These are phyloP conservation scores for Amanita pseudoporphyria DNA, from an alignment of 768 basidiomycete genomes.

Conservation along the genomic window DNA sequence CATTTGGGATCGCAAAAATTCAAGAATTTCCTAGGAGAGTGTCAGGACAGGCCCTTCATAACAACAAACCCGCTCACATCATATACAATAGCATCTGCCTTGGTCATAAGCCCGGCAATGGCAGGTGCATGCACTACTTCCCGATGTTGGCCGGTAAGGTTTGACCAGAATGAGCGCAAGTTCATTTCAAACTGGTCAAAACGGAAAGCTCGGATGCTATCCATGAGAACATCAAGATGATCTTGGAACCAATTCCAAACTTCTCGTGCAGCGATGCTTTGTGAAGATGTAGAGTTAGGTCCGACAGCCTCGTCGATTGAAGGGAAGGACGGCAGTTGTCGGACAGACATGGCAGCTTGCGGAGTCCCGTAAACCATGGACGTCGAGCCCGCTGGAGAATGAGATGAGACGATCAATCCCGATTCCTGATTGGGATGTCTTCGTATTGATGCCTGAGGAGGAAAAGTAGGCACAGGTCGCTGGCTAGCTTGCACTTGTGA, in stretches of 20 bases:
- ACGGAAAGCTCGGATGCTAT: slow-evolving; percentile 66
- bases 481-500: slow-evolving; percentile 68
- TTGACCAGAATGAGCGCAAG: slow-evolving; percentile 79
- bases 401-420: slow-evolving; percentile 32
- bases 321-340: slow-evolving; percentile 73
- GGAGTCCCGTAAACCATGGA: slow-evolving; percentile 39
- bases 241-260: slow-evolving; percentile 92
- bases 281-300: slow-evolving; percentile 61
- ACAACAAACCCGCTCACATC: slow-evolving; percentile 51
- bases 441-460: slow-evolving; percentile 68
- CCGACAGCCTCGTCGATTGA: slow-evolving; percentile 81
- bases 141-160: slow-evolving; percentile 61
- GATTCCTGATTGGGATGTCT: slow-evolving; percentile 57
- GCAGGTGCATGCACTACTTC: slow-evolving; percentile 86
- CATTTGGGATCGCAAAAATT: slow-evolving; percentile 78
- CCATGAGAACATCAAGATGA: slow-evolving; percentile 76
- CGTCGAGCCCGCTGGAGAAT: slow-evolving; percentile 42
- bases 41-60: neutral
- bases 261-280: slow-evolving; percentile 72
- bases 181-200: slow-evolving; percentile 90
- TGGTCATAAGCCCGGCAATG: slow-evolving; percentile 81
- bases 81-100: slow-evolving; percentile 84
- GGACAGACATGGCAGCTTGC: slow-evolving; percentile 53
- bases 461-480: slow-evolving; percentile 50
- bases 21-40: slow-evolving; percentile 67